Percentiles rank a stretch among this genome's conserved stretches.
Conservation (phyloP, 495 filamentous ascomycete genomes). For the Daldinia bambusicola region DNA sequence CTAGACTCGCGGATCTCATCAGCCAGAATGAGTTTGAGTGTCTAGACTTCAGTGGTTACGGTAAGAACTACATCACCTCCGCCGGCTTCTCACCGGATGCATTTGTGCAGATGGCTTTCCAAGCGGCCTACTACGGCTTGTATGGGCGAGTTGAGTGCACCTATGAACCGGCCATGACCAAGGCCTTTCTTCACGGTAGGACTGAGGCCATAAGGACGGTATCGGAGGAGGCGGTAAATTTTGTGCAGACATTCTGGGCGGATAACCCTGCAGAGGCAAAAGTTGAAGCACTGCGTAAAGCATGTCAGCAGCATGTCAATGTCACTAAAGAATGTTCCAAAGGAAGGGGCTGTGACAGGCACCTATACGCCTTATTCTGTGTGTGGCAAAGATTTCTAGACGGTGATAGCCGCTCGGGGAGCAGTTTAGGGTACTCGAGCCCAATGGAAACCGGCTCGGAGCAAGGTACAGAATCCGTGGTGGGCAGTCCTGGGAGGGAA, state of each 20-base stretch:
- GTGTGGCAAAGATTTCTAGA: slow-evolving; percentile 91
- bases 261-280: slow-evolving; percentile 85
- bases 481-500: slow-evolving; percentile 67
- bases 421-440: slow-evolving; percentile 67
- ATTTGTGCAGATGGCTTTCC: slow-evolving; percentile 99
- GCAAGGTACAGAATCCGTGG: slow-evolving; percentile 53
- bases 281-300: slow-evolving; percentile 82
- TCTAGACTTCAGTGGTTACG: slow-evolving; percentile 87
- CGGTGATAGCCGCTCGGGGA: slow-evolving; percentile 65
- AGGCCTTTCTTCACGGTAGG: slow-evolving; percentile 88
- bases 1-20: slow-evolving; percentile 91
- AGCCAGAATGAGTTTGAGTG: slow-evolving; percentile 96
- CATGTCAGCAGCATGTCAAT: slow-evolving; percentile 81
- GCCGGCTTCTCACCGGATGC: slow-evolving; percentile 97
- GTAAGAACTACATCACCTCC: slow-evolving; percentile 97
- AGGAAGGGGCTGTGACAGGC: slow-evolving; percentile 90
- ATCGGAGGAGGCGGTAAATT: slow-evolving; percentile 80
- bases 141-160: slow-evolving; percentile 94
- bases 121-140: slow-evolving; percentile 97
- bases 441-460: slow-evolving; percentile 63
- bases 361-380: slow-evolving; percentile 93
- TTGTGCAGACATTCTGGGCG: slow-evolving; percentile 94
- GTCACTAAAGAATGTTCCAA: slow-evolving; percentile 90
- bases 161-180: slow-evolving; percentile 99
- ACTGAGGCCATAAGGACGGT: slow-evolving; percentile 94